These are phyloP conservation scores for Parafenestella ontariensis DNA, from an alignment of 2,329 filamentous ascomycete genomes.

Conservation along the genomic window DNA sequence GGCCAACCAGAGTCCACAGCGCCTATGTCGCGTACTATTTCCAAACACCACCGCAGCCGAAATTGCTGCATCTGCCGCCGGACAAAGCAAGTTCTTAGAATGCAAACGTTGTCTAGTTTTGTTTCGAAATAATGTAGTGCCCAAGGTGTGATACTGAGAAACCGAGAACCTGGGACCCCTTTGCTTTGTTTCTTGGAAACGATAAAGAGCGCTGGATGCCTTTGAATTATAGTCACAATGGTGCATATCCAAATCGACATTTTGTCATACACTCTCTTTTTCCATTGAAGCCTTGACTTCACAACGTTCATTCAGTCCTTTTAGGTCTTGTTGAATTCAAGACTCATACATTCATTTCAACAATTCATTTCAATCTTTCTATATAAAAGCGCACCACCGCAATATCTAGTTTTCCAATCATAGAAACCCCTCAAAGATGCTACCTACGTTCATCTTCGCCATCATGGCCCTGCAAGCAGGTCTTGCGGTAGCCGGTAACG, in stretches of 20 bases:
- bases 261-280: neutral
- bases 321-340: neutral
- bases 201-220: neutral
- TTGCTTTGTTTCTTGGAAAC: neutral
- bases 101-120: neutral
- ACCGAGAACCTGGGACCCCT: neutral
- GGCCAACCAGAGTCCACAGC: conserved; percentile 16
- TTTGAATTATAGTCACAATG: neutral
- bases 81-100: conserved; percentile 1
- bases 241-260: neutral
- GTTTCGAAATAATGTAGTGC: neutral
- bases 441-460: conserved; percentile 25
- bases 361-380: neutral
- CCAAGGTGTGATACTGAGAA: neutral
- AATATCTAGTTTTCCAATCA: neutral
- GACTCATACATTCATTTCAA: neutral
- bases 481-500: conserved; percentile 29
- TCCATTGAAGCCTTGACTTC: neutral
- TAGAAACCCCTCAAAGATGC: conserved; percentile 15
- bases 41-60: conserved; percentile 7
- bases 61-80: conserved; percentile 13
- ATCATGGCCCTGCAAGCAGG: conserved; percentile 23
- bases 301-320: neutral
- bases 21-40: conserved; percentile 1
- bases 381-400: neutral